Percentiles rank a stretch among this genome's conserved stretches.
phyloP scores from a whole-genome alignment of 768 basidiomycete genomes.

The Pleurotus salmoneostramineus region DNA sequence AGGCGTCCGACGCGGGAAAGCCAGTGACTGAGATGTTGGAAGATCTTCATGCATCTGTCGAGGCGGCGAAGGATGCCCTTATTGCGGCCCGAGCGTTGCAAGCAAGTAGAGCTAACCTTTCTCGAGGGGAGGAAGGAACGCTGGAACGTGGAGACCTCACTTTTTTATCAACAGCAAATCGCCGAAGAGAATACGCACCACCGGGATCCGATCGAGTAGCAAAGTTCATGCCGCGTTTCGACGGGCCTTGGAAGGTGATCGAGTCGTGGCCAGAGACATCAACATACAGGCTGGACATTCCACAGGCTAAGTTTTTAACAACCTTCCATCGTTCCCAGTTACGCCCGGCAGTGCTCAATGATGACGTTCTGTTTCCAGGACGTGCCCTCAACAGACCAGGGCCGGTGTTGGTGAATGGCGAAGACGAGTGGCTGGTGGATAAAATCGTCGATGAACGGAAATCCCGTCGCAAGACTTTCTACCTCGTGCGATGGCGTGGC shows the following conservation, averaged over 20 bases:
- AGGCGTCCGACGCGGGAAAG: background rate
- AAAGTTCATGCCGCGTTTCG: constrained; percentile 28
- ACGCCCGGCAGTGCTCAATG: background rate
- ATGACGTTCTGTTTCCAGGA: background rate
- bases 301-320: constrained; percentile 10
- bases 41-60: too few relatives aligned
- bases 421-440: background rate
- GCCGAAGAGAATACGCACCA: background rate
- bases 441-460: constrained; percentile 6
- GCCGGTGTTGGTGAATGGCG: background rate
- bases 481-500: too few relatives aligned
- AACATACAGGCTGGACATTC: constrained; percentile 20
- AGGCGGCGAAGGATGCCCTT: too few relatives aligned
- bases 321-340: too few relatives aligned
- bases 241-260: constrained; percentile 17
- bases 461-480: too few relatives aligned
- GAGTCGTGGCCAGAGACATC: constrained; percentile 10
- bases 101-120: too few relatives aligned
- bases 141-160: background rate
- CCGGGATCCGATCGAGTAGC: constrained; percentile 9
- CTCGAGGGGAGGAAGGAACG: too few relatives aligned
- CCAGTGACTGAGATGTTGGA: background rate
- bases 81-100: too few relatives aligned
- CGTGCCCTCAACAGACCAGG: background rate
- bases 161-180: background rate